Conservation (phyloP, 164 flowering plant genomes). For the Vitis rotundifolia region DNA sequence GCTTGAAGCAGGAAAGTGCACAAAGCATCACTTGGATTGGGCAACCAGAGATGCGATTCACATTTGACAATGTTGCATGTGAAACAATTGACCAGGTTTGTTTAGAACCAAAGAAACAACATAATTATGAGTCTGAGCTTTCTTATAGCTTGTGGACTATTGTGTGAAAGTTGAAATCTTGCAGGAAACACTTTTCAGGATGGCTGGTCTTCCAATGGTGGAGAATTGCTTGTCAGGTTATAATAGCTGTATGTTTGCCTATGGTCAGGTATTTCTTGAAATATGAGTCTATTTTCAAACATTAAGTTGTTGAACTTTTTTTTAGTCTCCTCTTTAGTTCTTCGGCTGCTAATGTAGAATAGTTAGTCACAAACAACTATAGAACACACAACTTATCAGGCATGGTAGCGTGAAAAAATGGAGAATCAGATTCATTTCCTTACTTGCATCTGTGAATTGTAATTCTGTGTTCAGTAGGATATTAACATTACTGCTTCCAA, state of each 20-base stretch:
- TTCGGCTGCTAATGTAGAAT: not conserved
- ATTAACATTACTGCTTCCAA: too few species aligned
- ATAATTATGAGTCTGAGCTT: not conserved
- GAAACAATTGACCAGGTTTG: conserved; percentile 89
- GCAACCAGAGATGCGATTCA: conserved; percentile 88
- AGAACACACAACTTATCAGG: too few species aligned
- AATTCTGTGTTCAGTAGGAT: too few species aligned
- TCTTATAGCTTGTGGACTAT: not conserved
- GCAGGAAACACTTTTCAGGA: conserved; percentile 91
- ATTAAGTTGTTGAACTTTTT: not conserved
- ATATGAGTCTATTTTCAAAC: not conserved
- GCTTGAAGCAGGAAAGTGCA: conserved; percentile 92
- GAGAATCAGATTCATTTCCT: too few species aligned
- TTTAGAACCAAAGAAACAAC: conserved; percentile 1
- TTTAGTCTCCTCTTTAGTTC: not conserved
- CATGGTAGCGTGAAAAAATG: too few species aligned
- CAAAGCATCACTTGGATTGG: conserved; percentile 89
- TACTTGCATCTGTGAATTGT: too few species aligned
- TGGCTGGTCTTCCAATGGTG: conserved; percentile 93
- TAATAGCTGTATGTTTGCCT: conserved; percentile 98
- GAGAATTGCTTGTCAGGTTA: conserved; percentile 98
- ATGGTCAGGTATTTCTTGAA: conserved; percentile 82
- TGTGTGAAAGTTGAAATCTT: conserved; percentile 8
- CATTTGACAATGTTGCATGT: conserved; percentile 98
- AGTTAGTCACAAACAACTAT: too few species aligned